Conservation (phyloP, 2,329 filamentous ascomycete genomes). For the Ophiostoma tasmaniense region DNA sequence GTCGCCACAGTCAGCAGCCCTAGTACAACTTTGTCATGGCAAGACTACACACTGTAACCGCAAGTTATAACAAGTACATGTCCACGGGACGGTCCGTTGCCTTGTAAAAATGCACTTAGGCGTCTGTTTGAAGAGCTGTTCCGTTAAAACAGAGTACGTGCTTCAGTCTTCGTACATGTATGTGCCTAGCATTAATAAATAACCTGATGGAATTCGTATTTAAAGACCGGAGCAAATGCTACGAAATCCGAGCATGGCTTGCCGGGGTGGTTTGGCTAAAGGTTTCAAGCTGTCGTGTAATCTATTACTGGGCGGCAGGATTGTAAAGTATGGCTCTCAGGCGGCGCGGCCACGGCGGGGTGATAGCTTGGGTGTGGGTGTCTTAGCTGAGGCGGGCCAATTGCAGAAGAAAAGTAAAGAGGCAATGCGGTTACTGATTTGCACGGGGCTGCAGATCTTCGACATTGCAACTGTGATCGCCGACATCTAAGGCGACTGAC, state of each 20-base stretch:
- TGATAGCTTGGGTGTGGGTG: background rate
- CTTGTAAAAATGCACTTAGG: background rate
- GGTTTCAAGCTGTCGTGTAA: background rate
- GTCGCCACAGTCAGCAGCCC: background rate
- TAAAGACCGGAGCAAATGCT: conserved; percentile 1
- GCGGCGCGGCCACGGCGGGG: background rate
- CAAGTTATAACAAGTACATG: background rate
- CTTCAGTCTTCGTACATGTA: too few relatives aligned
- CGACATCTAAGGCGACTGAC: background rate
- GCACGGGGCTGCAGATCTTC: background rate
- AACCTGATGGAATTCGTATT: too few relatives aligned
- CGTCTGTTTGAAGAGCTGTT: too few relatives aligned
- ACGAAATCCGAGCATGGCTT: background rate
- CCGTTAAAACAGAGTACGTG: background rate
- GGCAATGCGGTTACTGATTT: background rate
- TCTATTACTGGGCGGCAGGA: background rate
- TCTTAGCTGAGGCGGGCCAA: background rate
- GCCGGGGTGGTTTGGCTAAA: background rate
- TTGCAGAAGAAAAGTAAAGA: background rate
- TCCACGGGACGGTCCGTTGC: background rate
- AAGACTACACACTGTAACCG: background rate
- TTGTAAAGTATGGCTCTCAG: background rate
- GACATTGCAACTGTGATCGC: background rate
- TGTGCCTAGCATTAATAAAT: too few relatives aligned
- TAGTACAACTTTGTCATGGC: background rate